These are phyloP conservation scores for Ophioceras dolichostomum DNA, from an alignment of 2,329 filamentous ascomycete genomes.

Conservation along the genomic window DNA sequence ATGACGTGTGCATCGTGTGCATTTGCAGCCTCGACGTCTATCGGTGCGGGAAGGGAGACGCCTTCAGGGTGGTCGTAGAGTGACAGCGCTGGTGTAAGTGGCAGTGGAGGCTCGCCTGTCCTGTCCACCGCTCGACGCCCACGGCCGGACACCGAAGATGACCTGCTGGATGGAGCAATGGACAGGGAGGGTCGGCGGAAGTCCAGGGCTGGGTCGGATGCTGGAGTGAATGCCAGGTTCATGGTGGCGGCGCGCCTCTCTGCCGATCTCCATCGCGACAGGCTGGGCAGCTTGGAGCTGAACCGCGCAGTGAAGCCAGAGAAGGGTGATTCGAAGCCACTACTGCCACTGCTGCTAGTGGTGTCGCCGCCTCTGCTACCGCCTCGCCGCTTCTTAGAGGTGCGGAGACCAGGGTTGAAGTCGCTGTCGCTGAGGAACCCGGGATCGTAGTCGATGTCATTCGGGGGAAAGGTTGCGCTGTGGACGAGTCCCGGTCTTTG, in stretches of 20 bases:
- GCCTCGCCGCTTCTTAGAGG: slow-evolving; percentile 41
- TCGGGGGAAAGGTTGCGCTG: slow-evolving; percentile 25
- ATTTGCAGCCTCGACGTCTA: slow-evolving; percentile 41
- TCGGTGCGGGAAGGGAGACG: slow-evolving; percentile 31
- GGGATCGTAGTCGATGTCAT: slow-evolving; percentile 50
- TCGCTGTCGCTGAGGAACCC: slow-evolving; percentile 56
- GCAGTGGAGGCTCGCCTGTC: slow-evolving; percentile 37
- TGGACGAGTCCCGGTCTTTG: slow-evolving; percentile 29
- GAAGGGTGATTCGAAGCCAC: slow-evolving; percentile 46
- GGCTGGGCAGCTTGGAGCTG: slow-evolving; percentile 44
- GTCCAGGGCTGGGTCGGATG: slow-evolving; percentile 76
- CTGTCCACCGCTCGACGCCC: slow-evolving; percentile 30
- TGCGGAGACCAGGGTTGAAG: slow-evolving; percentile 28
- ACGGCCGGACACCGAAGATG: slow-evolving; percentile 62
- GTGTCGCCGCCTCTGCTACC: too few relatives aligned
- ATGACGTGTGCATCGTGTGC: slow-evolving; percentile 21
- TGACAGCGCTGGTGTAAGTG: slow-evolving; percentile 51
- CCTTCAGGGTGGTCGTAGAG: slow-evolving; percentile 49
- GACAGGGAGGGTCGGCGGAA: slow-evolving; percentile 55
- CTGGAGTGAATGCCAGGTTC: slow-evolving; percentile 42
- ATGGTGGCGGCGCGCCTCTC: slow-evolving; percentile 27
- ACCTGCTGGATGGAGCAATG: slow-evolving; percentile 58
- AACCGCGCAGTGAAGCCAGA: slow-evolving; percentile 53
- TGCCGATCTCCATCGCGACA: slow-evolving; percentile 36
- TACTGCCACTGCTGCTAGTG: too few relatives aligned